Base-by-base conservation (phyloP, 805 yeast genomes). In the Candida namnaoensis region DNA sequence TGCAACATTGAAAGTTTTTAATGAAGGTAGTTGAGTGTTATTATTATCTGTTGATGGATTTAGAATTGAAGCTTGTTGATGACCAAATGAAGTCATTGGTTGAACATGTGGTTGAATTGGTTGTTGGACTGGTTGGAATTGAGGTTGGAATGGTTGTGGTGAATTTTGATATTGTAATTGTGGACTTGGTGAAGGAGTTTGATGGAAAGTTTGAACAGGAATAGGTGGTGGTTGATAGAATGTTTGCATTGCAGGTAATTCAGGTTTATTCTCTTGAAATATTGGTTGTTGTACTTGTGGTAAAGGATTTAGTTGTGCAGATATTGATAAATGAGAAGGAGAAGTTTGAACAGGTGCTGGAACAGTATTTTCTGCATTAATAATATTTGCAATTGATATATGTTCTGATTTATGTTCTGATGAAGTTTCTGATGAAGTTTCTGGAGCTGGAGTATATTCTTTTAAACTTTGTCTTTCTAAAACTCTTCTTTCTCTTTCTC, bases 401-500 rank as follows among this genome's bases (percentile, higher is more conserved):
- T 34, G 12, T 11, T 34, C 35, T 4, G 4, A 27, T 27, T 27
- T 19, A 3, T 2, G 19, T 19, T 19, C 19, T 19, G 3, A 19
- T 19, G 3, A 19, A 19, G 19, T 19, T 19, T 19, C 19, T 19
- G 19, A 19, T 19, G 19, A 19, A 19, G 19, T 19, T 19, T 19
- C 19, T 19, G 19, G 19, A 19, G 19, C 35, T 19, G 26, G n/a
- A 23, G 23, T 24, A 6, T 13, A 34, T 14, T 7, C 9, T 19
- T 10, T 19, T 15, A 34, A 10, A 11, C 36, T 26, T 23, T 34
- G 25, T 36, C 51, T 47, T 39, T 55, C 58, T 34, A 45, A 10
- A 14, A 35, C 44, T 46, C 58, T 37, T 54, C 56, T 44, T 36
- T 53, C 39, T 46, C 54, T 50, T 42, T 42, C 49, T 15, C 35